Base-by-base conservation (phyloP, 1,284 basidiomycete genomes). In the Rhodotorula sp. region DNA sequence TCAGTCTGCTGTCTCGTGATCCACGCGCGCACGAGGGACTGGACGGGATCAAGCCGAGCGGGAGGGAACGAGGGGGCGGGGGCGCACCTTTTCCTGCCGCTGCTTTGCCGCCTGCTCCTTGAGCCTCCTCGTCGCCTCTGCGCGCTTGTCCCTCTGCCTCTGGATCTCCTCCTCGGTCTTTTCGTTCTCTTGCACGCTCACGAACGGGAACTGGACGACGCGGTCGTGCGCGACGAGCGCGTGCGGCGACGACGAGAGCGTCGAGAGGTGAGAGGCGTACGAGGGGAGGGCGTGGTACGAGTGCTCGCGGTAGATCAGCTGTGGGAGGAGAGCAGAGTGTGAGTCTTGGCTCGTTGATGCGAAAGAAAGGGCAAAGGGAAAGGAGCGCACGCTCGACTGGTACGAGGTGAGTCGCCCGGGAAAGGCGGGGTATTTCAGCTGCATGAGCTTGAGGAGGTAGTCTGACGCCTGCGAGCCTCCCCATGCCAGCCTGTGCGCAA, bases 371-470 rank as follows among this genome's bases (percentile, higher is more conserved):
- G 12, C 1, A 23, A 16, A 19, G 54, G 46, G 53, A 52, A 23
- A 17, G 21, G 12, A 53, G 52, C 74, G 23, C 48, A 86, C 85
- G 0, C 84, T 84, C 8, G 86, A 84, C 78, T 88, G 87, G 50
- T 81, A 80, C 8, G 80, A 75, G 0, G 85, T 85, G 56, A 88
- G 84, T 50, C 85, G 83, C 19, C 84, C 81, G 0, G 87, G 87
- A 77, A 99, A 99, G 56, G 86, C 90, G 21, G 97, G 91, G 80
- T 99, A 98, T 81, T 99, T 99, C 67, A 99, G 87, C 80, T 98
- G 95, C 50, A 94, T 88, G 12, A 96, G 87, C 79, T 94, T 95
- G 67, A 97, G 87, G 61, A 99, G 85, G 77, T 97, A 91, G 61
- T 99, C 96, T 0, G 91, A 88, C 0, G 93, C 89, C 79, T 97